phyloP scores from a whole-genome alignment of 257 asterid species.

The Solanum boliviense region DNA sequence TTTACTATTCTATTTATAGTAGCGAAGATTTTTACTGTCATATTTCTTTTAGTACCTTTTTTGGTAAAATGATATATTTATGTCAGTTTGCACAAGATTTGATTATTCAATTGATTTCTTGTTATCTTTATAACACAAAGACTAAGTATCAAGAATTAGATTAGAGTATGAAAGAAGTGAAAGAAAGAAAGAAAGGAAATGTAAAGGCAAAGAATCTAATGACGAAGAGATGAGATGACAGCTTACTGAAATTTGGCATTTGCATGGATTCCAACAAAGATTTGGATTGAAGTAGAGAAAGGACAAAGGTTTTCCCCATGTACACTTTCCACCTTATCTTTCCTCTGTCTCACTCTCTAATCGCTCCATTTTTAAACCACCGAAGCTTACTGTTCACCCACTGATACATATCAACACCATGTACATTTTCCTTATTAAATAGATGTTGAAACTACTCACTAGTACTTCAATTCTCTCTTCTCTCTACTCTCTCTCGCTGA shows the following conservation, averaged over 20 bases:
- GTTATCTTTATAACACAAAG: not conserved
- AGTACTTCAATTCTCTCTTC: not conserved
- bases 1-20: not conserved
- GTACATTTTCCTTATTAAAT: not conserved
- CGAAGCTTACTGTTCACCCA: constrained; percentile 14
- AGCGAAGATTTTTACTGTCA: not conserved
- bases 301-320: constrained; percentile 16
- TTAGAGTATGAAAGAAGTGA: not conserved
- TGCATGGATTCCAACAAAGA: constrained; percentile 27
- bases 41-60: not conserved
- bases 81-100: not conserved
- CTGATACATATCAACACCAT: constrained; percentile 4
- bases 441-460: not conserved
- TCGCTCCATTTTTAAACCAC: constrained; percentile 22
- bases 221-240: constrained; percentile 9
- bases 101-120: not conserved
- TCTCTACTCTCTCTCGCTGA: not conserved
- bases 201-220: constrained; percentile 2
- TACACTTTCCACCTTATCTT: constrained; percentile 37
- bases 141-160: not conserved
- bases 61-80: not conserved
- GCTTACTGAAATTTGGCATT: constrained; percentile 16
- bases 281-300: constrained; percentile 14
- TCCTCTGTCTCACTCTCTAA: constrained; percentile 20
- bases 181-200: not conserved